Percentiles rank a stretch among this genome's conserved stretches.
phyloP scores from a whole-genome alignment of 164 flowering plant species.

The Chimonanthus salicifolius region DNA sequence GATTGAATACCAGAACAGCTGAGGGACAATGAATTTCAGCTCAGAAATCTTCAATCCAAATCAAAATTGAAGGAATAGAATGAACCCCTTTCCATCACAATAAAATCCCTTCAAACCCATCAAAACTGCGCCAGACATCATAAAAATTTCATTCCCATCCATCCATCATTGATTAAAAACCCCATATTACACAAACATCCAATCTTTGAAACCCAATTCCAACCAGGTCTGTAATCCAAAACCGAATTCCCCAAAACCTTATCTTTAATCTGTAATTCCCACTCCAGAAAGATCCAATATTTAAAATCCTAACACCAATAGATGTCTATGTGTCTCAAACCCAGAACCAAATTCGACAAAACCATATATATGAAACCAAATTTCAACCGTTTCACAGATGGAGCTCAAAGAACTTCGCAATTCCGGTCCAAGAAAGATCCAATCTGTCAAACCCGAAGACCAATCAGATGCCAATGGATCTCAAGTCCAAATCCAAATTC shows the following conservation, averaged over 20 bases:
- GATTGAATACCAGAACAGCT: neutral
- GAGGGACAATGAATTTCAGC: neutral
- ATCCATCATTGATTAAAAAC: neutral
- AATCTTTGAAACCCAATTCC: too few relatives aligned
- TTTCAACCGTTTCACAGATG: too few relatives aligned
- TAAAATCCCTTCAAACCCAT: neutral
- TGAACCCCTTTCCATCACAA: neutral
- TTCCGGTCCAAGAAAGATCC: too few relatives aligned
- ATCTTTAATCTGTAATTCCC: too few relatives aligned
- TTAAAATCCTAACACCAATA: too few relatives aligned
- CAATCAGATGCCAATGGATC: neutral
- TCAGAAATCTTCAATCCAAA: neutral
- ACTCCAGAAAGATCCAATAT: too few relatives aligned
- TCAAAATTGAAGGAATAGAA: neutral
- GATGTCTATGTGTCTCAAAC: too few relatives aligned
- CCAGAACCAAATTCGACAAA: too few relatives aligned
- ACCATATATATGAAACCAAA: too few relatives aligned
- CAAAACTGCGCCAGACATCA: neutral
- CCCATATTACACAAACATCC: neutral
- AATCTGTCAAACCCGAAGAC: neutral
- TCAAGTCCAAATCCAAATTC: neutral
- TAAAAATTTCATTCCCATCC: neutral
- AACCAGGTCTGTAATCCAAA: too few relatives aligned
- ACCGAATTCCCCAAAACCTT: too few relatives aligned
- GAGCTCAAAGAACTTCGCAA: too few relatives aligned